These are phyloP conservation scores for Cyclotella atomus DNA, from an alignment of 108 stramenopile species.

Conservation along the genomic window DNA sequence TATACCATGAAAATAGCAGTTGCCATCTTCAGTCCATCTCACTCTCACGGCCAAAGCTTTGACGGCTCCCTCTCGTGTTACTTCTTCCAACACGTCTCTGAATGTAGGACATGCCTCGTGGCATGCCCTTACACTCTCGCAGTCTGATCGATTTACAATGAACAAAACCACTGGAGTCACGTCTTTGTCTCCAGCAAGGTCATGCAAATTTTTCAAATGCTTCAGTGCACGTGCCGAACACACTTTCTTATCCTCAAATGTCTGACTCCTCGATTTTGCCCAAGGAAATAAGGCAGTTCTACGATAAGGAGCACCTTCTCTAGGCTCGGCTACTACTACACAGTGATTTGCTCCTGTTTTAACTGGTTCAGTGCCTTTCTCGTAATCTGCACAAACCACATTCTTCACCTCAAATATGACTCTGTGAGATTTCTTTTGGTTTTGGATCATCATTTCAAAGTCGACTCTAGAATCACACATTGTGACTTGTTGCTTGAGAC, in stretches of 20 bases:
- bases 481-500: conserved; percentile 40
- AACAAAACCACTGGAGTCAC: conserved; percentile 47
- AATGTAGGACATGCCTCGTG: conserved; percentile 51
- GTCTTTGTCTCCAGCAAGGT: conserved; percentile 12
- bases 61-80: conserved; percentile 29
- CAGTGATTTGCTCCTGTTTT: conserved; percentile 39
- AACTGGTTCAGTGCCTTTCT: conserved; percentile 27
- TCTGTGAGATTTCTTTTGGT: conserved; percentile 6
- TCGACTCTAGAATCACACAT: conserved; percentile 47
- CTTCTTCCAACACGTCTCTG: conserved; percentile 30
- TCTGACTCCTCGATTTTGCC: conserved; percentile 34
- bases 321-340: conserved; percentile 38
- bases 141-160: conserved; percentile 45
- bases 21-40: conserved; percentile 49
- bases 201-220: conserved; percentile 46
- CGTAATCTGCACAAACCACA: conserved; percentile 51
- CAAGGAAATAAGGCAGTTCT: conserved; percentile 47
- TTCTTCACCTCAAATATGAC: conserved; percentile 53
- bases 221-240: conserved; percentile 49
- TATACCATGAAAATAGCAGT: conserved; percentile 49
- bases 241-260: conserved; percentile 40
- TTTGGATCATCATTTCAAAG: conserved; percentile 27
- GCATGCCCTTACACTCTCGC: conserved; percentile 48
- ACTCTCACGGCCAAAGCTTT: conserved; percentile 42
- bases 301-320: conserved; percentile 8